Percentiles rank a stretch among this genome's conserved stretches.
Evolutionary conservation across 306 rosid genomes (phyloP).

Genomic region (Cicer chorassanicum): DNA sequence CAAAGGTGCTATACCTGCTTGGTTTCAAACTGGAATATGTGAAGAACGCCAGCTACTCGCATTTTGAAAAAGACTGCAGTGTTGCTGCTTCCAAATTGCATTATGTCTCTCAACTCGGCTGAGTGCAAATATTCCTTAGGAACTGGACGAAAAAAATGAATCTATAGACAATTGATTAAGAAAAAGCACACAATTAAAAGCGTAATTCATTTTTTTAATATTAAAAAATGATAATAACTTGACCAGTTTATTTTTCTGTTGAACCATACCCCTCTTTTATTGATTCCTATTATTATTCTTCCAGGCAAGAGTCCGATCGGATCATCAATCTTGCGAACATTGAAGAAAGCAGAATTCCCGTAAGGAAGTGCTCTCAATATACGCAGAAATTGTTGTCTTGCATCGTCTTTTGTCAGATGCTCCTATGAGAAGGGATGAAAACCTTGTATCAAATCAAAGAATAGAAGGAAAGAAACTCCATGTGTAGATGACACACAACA

Average conservation of each 20-base stretch:
- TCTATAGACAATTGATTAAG: conserved; percentile 55
- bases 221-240: neutral
- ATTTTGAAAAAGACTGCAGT: conserved; percentile 95
- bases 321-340: conserved; percentile 98
- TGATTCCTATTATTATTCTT: conserved; percentile 87
- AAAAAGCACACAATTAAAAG: conserved; percentile 42
- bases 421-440: conserved; percentile 55
- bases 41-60: conserved; percentile 99
- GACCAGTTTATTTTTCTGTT: neutral
- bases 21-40: conserved; percentile 95
- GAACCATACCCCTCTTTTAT: conserved; percentile 89
- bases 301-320: conserved; percentile 98
- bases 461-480: neutral
- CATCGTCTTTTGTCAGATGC: conserved; percentile 86
- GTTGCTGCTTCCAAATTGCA: conserved; percentile 98
- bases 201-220: neutral
- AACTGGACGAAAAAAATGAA: conserved; percentile 98
- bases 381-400: conserved; percentile 89
- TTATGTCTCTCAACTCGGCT: conserved; percentile 96
- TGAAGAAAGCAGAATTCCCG: conserved; percentile 90
- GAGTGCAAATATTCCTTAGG: conserved; percentile 97
- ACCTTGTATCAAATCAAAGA: neutral
- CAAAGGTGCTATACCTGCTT: conserved; percentile 72
- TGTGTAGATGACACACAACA: neutral
- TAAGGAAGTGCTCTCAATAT: conserved; percentile 92